These are phyloP conservation scores for Coemansia sp. DNA, from an alignment of 371 early-diverging fungal genomes.

Conservation along the genomic window DNA sequence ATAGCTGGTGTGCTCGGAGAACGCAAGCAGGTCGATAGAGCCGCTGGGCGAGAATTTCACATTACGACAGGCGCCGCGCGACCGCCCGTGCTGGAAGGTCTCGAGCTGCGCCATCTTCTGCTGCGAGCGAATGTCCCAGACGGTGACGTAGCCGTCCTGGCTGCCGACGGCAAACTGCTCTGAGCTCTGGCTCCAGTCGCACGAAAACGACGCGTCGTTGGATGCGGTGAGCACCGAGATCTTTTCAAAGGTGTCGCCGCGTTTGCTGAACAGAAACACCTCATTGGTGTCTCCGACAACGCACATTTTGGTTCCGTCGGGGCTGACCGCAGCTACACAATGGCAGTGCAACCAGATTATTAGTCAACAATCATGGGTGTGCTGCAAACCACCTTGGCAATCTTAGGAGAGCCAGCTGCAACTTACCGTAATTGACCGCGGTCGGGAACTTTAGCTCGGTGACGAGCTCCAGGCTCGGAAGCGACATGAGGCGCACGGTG, in stretches of 20 bases:
- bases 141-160: constrained; percentile 76
- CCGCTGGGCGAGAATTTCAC: constrained; percentile 71
- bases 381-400: too few relatives aligned
- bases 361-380: not conserved
- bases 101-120: constrained; percentile 52
- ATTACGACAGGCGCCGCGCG: constrained; percentile 62
- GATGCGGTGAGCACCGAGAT: constrained; percentile 42
- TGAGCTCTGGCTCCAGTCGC: constrained; percentile 75
- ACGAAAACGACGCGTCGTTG: constrained; percentile 66
- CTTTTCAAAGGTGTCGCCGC: constrained; percentile 57
- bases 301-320: constrained; percentile 68
- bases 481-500: constrained; percentile 68
- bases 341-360: not conserved
- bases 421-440: constrained; percentile 67
- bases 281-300: constrained; percentile 77
- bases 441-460: constrained; percentile 61
- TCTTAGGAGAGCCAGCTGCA: too few relatives aligned
- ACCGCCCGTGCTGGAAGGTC: constrained; percentile 58
- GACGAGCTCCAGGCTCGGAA: constrained; percentile 61
- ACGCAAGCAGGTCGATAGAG: constrained; percentile 64
- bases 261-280: constrained; percentile 68
- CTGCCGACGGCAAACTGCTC: constrained; percentile 78
- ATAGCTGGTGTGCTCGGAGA: constrained; percentile 68
- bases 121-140: constrained; percentile 67
- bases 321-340: constrained; percentile 63